A percentile compares a stretch with the other conserved stretches of the same genome.
phyloP scores from a whole-genome alignment of 1,284 basidiomycete genomes.

The Rhodotorula sp. region DNA sequence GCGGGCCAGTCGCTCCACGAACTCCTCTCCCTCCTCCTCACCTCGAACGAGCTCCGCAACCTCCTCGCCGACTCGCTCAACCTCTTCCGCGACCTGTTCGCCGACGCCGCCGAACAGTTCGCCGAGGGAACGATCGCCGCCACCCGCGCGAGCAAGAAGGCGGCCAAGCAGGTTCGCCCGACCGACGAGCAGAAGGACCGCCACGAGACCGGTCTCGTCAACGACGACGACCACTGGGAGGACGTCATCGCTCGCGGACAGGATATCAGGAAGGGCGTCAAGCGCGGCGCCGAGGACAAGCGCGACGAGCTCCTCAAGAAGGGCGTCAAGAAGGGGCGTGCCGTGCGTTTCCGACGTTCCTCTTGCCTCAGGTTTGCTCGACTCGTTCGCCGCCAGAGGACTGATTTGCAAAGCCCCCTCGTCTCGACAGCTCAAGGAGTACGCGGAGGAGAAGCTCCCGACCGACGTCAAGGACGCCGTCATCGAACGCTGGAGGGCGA shows the following conservation, averaged over 20 bases:
- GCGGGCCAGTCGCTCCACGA: constrained; percentile 50
- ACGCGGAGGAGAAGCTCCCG: constrained; percentile 52
- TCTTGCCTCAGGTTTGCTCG: neutral
- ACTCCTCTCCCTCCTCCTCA: constrained; percentile 51
- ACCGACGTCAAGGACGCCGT: constrained; percentile 52
- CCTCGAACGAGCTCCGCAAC: constrained; percentile 50
- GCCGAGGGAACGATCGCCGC: constrained; percentile 26
- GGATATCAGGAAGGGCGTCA: constrained; percentile 23
- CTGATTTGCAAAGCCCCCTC: no score
- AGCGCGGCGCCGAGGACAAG: constrained; percentile 30
- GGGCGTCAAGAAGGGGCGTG: constrained; percentile 30
- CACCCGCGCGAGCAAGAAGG: constrained; percentile 43
- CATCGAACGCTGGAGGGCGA: constrained; percentile 49
- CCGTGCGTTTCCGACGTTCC: neutral
- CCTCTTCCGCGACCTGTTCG: constrained; percentile 52
- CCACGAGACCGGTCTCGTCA: constrained; percentile 37
- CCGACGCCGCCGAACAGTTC: constrained; percentile 48
- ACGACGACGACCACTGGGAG: constrained; percentile 18
- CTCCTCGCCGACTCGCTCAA: constrained; percentile 51
- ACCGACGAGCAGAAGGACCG: constrained; percentile 43
- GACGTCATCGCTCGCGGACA: constrained; percentile 22
- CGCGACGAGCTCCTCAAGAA: constrained; percentile 23
- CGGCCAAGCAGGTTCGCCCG: constrained; percentile 33
- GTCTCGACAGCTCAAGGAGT: constrained; percentile 39
- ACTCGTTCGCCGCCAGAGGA: no score